These are phyloP conservation scores for Xylariales sp. DNA, from an alignment of 2,329 filamentous ascomycete species.

Conservation along the genomic window DNA sequence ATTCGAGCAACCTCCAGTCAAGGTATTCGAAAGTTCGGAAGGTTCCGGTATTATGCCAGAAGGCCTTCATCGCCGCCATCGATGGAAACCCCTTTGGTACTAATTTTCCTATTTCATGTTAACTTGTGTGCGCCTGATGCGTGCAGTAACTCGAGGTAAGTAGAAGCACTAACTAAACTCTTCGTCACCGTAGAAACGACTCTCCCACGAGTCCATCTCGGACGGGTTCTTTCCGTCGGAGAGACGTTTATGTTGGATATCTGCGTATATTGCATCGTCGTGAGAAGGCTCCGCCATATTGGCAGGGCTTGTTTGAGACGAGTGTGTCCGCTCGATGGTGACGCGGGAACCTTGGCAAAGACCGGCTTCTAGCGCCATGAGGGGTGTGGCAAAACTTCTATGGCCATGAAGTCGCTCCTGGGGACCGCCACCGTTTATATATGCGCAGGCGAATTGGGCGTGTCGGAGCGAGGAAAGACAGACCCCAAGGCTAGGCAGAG, in stretches of 20 bases:
- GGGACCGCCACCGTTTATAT: constrained; percentile 10
- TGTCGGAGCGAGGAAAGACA: neutral
- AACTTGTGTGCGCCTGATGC: neutral
- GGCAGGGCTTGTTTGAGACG: neutral
- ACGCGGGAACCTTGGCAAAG: neutral
- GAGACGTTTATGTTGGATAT: neutral
- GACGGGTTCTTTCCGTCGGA: neutral
- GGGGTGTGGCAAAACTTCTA: neutral
- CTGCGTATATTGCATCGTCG: constrained; percentile 6
- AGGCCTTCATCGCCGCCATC: constrained; percentile 33
- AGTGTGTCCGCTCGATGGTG: neutral
- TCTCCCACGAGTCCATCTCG: too few relatives aligned
- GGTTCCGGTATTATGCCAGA: constrained; percentile 33
- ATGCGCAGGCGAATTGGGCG: neutral
- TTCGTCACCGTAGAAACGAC: constrained; percentile 1
- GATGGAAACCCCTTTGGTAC: constrained; percentile 30
- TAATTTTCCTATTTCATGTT: constrained; percentile 1
- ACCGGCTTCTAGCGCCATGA: neutral
- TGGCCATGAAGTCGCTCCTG: neutral
- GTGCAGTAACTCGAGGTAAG: neutral
- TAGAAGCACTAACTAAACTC: constrained; percentile 11
- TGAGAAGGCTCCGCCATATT: constrained; percentile 3
- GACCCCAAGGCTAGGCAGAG: constrained; percentile 6
- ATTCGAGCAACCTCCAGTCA: constrained; percentile 24
- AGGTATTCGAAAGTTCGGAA: constrained; percentile 36